A percentile compares a stretch with the other conserved stretches of the same genome.
Evolutionary conservation across 2,329 filamentous ascomycete species (phyloP).

Genomic region (Dactylellina drechsleri): DNA sequence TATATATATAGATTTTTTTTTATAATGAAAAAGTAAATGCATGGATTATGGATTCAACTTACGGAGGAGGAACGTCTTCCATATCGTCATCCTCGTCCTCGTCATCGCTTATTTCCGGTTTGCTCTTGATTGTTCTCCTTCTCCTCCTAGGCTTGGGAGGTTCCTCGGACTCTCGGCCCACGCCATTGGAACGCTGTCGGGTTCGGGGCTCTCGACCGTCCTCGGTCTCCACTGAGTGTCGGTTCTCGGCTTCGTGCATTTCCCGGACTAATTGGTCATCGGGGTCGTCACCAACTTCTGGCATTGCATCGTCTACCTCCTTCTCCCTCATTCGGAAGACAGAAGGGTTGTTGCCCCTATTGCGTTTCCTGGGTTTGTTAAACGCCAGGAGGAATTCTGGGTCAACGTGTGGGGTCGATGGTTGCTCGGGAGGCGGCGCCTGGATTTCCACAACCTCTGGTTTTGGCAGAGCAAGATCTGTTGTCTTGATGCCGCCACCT

Average conservation of each 20-base stretch:
- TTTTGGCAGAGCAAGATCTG: constrained; percentile 49
- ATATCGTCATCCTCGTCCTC: constrained; percentile 45
- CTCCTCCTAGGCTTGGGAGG: constrained; percentile 12
- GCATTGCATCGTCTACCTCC: constrained; percentile 49
- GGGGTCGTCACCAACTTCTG: constrained; percentile 28
- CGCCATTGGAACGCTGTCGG: constrained; percentile 5
- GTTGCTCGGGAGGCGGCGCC: constrained; percentile 26
- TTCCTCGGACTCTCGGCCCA: constrained; percentile 30
- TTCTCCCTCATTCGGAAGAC: constrained; percentile 49
- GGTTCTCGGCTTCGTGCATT: constrained; percentile 31
- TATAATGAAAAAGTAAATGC: neutral
- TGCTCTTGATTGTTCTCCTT: constrained; percentile 18
- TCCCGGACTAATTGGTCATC: constrained; percentile 36
- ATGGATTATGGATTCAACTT: constrained; percentile 1
- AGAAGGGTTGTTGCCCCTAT: constrained; percentile 41
- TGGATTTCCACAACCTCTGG: constrained; percentile 43
- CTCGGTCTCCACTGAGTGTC: constrained; percentile 36
- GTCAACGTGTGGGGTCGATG: constrained; percentile 26
- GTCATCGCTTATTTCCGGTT: constrained; percentile 26
- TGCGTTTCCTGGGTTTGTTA: constrained; percentile 47
- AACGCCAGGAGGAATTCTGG: constrained; percentile 39
- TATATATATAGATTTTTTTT: neutral
- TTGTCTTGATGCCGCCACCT: constrained; percentile 49
- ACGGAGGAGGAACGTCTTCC: constrained; percentile 33
- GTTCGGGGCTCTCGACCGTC: constrained; percentile 6